Percentiles rank a stretch among this genome's conserved stretches.
phyloP scores from a whole-genome alignment of 306 rosid species.

The Pyrus communis region DNA sequence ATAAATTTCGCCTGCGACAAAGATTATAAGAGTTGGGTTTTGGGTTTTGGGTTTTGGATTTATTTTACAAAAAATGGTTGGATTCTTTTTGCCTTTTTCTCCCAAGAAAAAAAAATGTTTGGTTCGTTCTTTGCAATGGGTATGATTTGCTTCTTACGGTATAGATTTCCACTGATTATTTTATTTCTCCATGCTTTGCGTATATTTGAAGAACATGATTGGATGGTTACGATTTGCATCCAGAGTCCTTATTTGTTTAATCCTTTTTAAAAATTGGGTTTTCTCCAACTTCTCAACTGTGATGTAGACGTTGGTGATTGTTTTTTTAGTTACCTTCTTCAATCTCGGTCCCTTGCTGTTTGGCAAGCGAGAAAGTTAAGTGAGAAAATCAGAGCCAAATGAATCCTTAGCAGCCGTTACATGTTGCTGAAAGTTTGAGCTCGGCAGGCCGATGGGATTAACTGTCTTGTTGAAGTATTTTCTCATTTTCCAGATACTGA shows the following conservation, averaged over 20 bases:
- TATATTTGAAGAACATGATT: constrained; percentile 4
- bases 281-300: background rate
- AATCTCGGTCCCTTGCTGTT: background rate
- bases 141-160: background rate
- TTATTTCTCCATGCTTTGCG: background rate
- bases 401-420: background rate
- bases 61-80: background rate
- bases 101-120: background rate
- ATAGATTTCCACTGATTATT: background rate
- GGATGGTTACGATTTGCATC: background rate
- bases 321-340: background rate
- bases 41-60: background rate
- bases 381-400: background rate
- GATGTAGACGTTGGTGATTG: background rate
- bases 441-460: constrained; percentile 1
- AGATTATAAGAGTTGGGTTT: background rate
- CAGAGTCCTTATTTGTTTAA: background rate
- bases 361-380: background rate
- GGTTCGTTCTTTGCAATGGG: background rate
- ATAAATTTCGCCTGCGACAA: background rate
- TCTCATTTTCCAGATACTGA: background rate
- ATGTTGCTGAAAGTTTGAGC: background rate
- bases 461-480: background rate
- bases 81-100: background rate
- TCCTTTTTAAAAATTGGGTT: background rate